Percentiles rank a stretch among this genome's conserved stretches.
phyloP scores from a whole-genome alignment of 345 rosid genomes.

The Excoecaria cochinchinensis region DNA sequence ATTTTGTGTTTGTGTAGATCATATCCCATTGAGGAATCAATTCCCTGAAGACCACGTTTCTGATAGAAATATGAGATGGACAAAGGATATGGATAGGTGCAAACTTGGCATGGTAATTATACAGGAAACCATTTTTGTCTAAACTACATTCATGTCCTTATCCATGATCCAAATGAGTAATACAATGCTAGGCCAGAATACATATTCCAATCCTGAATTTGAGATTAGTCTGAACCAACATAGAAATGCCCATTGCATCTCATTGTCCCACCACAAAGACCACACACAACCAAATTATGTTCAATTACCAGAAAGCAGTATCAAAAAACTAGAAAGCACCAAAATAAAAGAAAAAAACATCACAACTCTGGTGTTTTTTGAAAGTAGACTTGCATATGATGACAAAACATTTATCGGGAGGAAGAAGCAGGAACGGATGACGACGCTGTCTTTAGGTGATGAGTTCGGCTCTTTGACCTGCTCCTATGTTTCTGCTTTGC shows the following conservation, averaged over 20 bases:
- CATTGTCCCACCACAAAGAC: neutral
- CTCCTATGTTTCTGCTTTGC: conserved; percentile 31
- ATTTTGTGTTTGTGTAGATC: no score
- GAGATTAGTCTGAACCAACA: neutral
- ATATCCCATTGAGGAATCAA: no score
- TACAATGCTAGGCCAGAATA: no score
- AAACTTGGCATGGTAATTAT: no score
- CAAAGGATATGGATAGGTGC: no score
- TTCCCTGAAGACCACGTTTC: no score
- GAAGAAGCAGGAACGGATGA: conserved; percentile 33
- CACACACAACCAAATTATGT: neutral
- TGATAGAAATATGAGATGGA: no score
- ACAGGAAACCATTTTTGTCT: no score
- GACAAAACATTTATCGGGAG: conserved; percentile 10
- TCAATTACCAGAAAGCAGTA: neutral
- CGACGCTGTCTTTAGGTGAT: conserved; percentile 23
- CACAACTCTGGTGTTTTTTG: neutral
- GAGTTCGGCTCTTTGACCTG: conserved; percentile 41
- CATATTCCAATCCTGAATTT: no score
- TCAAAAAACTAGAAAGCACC: neutral
- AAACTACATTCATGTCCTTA: no score
- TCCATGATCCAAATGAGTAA: no score
- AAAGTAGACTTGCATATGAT: neutral
- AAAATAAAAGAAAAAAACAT: no score
- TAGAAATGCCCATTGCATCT: neutral